A percentile compares a stretch with the other conserved stretches of the same genome.
Conservation (phyloP, 208 protist genomes). For the Leishmania aethiopica region DNA sequence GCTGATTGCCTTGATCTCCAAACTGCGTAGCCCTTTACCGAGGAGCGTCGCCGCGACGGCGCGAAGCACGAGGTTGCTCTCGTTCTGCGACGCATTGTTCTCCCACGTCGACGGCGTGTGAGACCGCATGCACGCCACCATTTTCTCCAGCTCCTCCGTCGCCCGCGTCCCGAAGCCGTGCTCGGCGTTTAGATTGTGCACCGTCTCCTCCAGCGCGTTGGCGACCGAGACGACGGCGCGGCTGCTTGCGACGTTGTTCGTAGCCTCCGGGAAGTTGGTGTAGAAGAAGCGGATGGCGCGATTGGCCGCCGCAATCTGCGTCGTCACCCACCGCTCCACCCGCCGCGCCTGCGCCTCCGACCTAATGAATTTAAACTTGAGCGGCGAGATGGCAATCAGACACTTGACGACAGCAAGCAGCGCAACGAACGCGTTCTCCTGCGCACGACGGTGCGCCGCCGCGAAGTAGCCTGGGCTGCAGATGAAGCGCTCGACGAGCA, state of each 20-base stretch:
- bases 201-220: conserved; percentile 45
- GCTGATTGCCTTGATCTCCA: conserved; percentile 65
- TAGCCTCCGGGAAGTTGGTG: conserved; percentile 63
- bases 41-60: conserved; percentile 69
- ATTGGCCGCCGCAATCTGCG: conserved; percentile 51
- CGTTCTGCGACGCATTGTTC: conserved; percentile 42
- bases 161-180: conserved; percentile 61
- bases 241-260: conserved; percentile 70
- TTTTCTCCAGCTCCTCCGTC: conserved; percentile 38
- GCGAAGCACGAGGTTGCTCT: conserved; percentile 63
- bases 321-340: conserved; percentile 59
- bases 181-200: conserved; percentile 47
- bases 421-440: conserved; percentile 84
- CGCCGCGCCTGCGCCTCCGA: conserved; percentile 50
- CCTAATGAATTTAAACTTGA: conserved; percentile 66
- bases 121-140: conserved; percentile 50
- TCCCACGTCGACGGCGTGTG: conserved; percentile 56
- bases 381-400: conserved; percentile 41
- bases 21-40: conserved; percentile 51
- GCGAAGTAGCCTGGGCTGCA: conserved; percentile 55
- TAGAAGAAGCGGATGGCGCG: conserved; percentile 80
- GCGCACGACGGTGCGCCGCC: conserved; percentile 54
- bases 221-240: conserved; percentile 66
- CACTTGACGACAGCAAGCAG: conserved; percentile 76
- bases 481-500: conserved; percentile 54